phyloP scores from a whole-genome alignment of 805 yeast species.

The Millerozyma miso region DNA sequence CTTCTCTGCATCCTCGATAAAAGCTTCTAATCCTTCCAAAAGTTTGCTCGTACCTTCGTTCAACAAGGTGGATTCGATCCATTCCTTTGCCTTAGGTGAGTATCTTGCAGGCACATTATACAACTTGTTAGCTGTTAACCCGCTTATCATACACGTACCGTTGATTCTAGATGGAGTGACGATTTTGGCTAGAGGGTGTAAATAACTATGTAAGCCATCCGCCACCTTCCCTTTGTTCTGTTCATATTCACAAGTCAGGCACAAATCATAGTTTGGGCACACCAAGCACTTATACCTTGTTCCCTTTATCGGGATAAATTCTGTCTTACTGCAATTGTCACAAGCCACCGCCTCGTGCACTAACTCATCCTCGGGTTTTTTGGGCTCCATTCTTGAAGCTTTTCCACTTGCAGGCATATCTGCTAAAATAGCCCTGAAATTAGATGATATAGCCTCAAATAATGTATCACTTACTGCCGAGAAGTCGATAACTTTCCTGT shows the following conservation, averaged over 20 bases:
- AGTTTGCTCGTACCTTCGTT: slow-evolving; percentile 15
- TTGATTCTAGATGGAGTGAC: slow-evolving; percentile 1
- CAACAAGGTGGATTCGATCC: slow-evolving; percentile 14
- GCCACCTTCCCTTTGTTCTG: slow-evolving; percentile 9
- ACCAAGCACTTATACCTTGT: slow-evolving; percentile 47
- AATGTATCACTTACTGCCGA: slow-evolving; percentile 21
- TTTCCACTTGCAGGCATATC: slow-evolving; percentile 3
- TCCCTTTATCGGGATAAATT: slow-evolving; percentile 39
- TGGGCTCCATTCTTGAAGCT: neutral
- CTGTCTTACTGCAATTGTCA: slow-evolving; percentile 30
- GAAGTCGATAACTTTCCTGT: slow-evolving; percentile 15
- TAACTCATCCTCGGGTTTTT: slow-evolving; percentile 1
- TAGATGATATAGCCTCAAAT: slow-evolving; percentile 26
- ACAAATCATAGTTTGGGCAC: slow-evolving; percentile 52
- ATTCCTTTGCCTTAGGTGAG: slow-evolving; percentile 9
- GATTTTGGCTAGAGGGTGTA: slow-evolving; percentile 30
- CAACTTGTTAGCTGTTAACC: neutral
- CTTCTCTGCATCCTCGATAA: slow-evolving; percentile 19
- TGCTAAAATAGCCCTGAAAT: slow-evolving; percentile 17
- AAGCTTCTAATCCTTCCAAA: slow-evolving; percentile 12
- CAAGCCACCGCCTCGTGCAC: slow-evolving; percentile 28
- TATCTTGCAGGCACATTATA: slow-evolving; percentile 18
- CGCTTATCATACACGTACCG: slow-evolving; percentile 16
- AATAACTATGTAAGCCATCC: slow-evolving; percentile 17
- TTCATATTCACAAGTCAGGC: slow-evolving; percentile 32